These are phyloP conservation scores for Gastroboletus turbinatus DNA, from an alignment of 1,284 basidiomycete genomes.

Conservation along the genomic window DNA sequence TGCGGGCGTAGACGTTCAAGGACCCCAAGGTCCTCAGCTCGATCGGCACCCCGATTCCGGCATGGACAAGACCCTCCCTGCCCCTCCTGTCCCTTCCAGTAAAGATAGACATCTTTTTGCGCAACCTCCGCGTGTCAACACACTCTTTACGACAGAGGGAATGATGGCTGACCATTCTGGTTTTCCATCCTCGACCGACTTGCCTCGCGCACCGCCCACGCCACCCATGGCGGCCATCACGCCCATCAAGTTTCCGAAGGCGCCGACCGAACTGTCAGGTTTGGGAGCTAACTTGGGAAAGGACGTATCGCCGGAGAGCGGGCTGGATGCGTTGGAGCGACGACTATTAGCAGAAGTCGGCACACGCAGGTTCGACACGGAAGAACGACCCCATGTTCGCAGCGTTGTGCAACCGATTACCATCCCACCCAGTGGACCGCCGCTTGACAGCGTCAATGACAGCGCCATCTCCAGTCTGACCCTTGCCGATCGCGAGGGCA, in stretches of 20 bases:
- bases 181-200: constrained; percentile 16
- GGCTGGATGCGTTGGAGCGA: constrained; percentile 64
- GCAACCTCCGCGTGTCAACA: constrained; percentile 30
- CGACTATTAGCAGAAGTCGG: constrained; percentile 63
- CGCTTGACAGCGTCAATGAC: constrained; percentile 53
- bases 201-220: constrained; percentile 44
- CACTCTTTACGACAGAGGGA: constrained; percentile 18
- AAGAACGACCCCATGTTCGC: constrained; percentile 47
- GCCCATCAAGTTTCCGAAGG: constrained; percentile 37
- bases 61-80: constrained; percentile 59
- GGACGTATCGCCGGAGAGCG: constrained; percentile 37
- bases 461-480: constrained; percentile 75
- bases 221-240: constrained; percentile 51
- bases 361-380: constrained; percentile 49
- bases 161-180: constrained; percentile 5
- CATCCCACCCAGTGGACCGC: constrained; percentile 40
- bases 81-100: constrained; percentile 48
- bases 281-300: constrained; percentile 23
- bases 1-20: constrained; percentile 14
- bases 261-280: constrained; percentile 23
- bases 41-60: constrained; percentile 10
- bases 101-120: constrained; percentile 32
- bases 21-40: constrained; percentile 5
- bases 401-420: constrained; percentile 44
- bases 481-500: constrained; percentile 47